Percentiles rank a stretch among this genome's conserved stretches.
These are phyloP conservation scores for Taphrina pruni DNA, from an alignment of 1,139 yeast species.

Conservation along the genomic window DNA sequence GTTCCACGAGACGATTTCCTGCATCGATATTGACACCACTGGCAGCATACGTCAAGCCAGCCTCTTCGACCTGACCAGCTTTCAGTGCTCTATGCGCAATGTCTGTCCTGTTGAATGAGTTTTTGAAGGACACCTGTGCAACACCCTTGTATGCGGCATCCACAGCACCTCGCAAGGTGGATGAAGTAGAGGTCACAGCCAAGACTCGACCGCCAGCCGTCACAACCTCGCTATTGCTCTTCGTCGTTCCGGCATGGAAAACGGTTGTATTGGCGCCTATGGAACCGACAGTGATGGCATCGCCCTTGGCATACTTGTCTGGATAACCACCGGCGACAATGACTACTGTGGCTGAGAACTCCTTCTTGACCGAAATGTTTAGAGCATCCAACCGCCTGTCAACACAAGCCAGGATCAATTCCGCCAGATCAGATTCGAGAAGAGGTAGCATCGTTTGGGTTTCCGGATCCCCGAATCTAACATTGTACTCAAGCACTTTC, in stretches of 20 bases:
- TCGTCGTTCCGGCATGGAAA: constrained; percentile 92
- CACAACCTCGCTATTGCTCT: constrained; percentile 63
- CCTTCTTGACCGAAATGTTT: constrained; percentile 64
- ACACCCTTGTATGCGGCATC: constrained; percentile 86
- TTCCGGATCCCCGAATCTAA: constrained; percentile 98
- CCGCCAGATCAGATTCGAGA: constrained; percentile 84
- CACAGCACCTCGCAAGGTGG: constrained; percentile 78
- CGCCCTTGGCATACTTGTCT: constrained; percentile 82
- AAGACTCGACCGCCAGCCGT: constrained; percentile 97
- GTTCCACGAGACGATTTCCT: constrained; percentile 87
- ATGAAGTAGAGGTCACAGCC: constrained; percentile 87
- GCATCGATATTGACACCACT: constrained; percentile 98
- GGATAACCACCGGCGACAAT: constrained; percentile 98
- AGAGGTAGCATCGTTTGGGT: constrained; percentile 95
- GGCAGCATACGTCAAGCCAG: constrained; percentile 79
- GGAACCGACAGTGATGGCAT: constrained; percentile 68
- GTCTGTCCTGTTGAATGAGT: constrained; percentile 85
- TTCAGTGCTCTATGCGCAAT: constrained; percentile 95
- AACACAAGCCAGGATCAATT: constrained; percentile 89
- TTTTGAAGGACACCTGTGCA: constrained; percentile 69
- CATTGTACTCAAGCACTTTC: constrained; percentile 94
- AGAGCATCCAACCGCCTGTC: constrained; percentile 93
- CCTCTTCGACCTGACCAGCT: constrained; percentile 48
- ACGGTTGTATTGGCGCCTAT: constrained; percentile 62
- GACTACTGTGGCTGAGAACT: constrained; percentile 87